phyloP scores from a whole-genome alignment of 345 rosid genomes.

The Erucastrum elatum region DNA sequence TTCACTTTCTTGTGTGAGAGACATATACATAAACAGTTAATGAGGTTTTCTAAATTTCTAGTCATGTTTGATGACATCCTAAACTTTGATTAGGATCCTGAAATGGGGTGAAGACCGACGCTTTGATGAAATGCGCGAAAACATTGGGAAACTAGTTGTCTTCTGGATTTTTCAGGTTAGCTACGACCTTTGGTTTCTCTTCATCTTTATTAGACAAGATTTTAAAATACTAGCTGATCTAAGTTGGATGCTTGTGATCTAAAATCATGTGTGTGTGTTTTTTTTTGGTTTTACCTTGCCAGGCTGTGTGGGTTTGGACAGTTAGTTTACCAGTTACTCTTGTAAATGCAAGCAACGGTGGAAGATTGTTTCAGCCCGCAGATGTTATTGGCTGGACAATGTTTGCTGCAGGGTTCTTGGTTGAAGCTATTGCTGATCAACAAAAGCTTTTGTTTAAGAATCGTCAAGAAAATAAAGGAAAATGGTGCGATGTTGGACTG shows the following conservation, averaged over 20 bases:
- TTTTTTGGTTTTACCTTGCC: conserved; percentile 17
- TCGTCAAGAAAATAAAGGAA: conserved; percentile 74
- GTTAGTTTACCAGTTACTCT: conserved; percentile 90
- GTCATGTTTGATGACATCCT: too few species aligned
- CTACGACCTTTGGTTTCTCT: not conserved
- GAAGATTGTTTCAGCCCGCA: conserved; percentile 58
- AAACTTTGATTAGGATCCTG: conserved; percentile 52
- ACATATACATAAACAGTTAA: too few species aligned
- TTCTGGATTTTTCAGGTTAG: conserved; percentile 89
- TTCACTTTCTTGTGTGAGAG: not conserved
- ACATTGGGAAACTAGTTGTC: conserved; percentile 66
- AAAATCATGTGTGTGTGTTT: not conserved
- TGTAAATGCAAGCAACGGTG: conserved; percentile 71
- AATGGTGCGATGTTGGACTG: conserved; percentile 78
- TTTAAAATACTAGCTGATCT: too few species aligned
- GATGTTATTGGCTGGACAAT: conserved; percentile 88
- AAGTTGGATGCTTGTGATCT: conserved; percentile 11
- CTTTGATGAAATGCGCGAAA: conserved; percentile 77
- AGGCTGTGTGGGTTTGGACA: conserved; percentile 98
- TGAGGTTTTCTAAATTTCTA: too few species aligned
- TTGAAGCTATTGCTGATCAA: conserved; percentile 86
- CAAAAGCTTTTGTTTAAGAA: conserved; percentile 82
- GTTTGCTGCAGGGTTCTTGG: conserved; percentile 60
- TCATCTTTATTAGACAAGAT: not conserved
- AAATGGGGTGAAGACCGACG: conserved; percentile 97